phyloP scores from a whole-genome alignment of 2,329 filamentous ascomycete genomes.

The Iodosphaeria phyllophila region DNA sequence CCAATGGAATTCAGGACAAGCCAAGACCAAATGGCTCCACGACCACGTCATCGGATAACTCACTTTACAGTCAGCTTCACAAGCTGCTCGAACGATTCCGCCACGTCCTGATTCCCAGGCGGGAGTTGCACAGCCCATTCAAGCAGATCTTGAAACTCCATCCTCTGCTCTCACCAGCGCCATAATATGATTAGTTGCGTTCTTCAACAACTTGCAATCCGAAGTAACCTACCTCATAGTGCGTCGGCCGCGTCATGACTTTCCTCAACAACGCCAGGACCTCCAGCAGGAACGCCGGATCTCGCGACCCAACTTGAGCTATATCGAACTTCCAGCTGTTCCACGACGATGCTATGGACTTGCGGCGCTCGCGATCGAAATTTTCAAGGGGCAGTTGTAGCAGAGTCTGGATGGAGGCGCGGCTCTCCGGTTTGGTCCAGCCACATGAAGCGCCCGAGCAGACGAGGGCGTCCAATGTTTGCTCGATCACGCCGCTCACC shows the following conservation, averaged over 20 bases:
- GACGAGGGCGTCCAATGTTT: constrained; percentile 8
- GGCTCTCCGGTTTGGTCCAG: constrained; percentile 9
- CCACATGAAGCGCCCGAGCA: constrained; percentile 5
- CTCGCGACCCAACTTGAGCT: constrained; percentile 5
- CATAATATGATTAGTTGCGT: neutral
- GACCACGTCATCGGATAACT: constrained; percentile 1
- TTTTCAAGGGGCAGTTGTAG: constrained; percentile 10
- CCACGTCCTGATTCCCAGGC: constrained; percentile 3
- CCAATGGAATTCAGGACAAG: too few relatives aligned
- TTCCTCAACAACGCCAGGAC: constrained; percentile 11
- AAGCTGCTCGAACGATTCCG: constrained; percentile 9
- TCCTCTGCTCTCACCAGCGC: constrained; percentile 8
- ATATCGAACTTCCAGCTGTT: constrained; percentile 9
- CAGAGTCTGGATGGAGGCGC: constrained; percentile 7
- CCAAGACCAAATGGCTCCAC: too few relatives aligned
- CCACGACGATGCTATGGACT: constrained; percentile 14
- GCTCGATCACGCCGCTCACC: constrained; percentile 9
- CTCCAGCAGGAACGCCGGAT: constrained; percentile 7
- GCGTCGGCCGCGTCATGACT: constrained; percentile 14
- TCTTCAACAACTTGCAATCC: too few relatives aligned
- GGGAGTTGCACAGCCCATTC: constrained; percentile 7
- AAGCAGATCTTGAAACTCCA: constrained; percentile 12
- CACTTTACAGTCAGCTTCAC: constrained; percentile 11
- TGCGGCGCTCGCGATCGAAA: constrained; percentile 13
- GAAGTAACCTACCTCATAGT: constrained; percentile 12